Base-by-base conservation (phyloP, 163 green algal genomes). In the Chlorella variabilis region DNA sequence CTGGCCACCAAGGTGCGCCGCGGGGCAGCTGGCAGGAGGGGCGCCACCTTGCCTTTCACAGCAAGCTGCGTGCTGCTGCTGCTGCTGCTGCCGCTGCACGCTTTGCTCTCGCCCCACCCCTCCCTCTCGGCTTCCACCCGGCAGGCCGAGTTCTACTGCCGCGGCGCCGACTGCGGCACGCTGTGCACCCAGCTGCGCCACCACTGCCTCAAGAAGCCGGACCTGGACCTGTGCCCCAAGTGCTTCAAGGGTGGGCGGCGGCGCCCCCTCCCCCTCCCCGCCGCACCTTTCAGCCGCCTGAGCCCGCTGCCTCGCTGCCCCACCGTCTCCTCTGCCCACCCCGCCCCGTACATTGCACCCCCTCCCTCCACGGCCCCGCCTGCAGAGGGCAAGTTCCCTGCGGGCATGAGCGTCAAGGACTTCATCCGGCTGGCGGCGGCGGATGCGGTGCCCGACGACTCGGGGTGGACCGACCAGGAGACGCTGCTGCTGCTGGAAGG, bases 391-490 rank as follows among this genome's bases (percentile, higher is more conserved):
- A 56, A 58, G 36, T 97, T 99, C 71, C 94, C 95, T 0, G 75
- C 93, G 4, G 93, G 91, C 39, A 92, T 85, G 68, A 90, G 80
- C 31, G 85, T 87, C 34, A 86, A 87, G 25, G 96, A 99, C 88
- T 99, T 98, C 85, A 87, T 97, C 18, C 82, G 87, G 11, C 83
- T 98, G 29, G 92, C 96, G 42, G 61, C 42, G 1, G 63, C 33
- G 1, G 54, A 71, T 31, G 69, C 79, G 17, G 70, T 70, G 34
- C 78, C 58, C 27, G 82, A 84, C 34, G 63, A 48, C 25, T 67
- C 83, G 27, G 87, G 91, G 25, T 99, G 96, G 96, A 94, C 76
- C 17, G 90, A 96, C 34, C 86, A 96, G 85, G 96, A 99, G 89
- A 94, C 89, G 31, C 87, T 98, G 83, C 86, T 99, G 84, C 84